A percentile compares a stretch with the other conserved stretches of the same genome.
phyloP scores from a whole-genome alignment of 768 basidiomycete genomes.

The Tubosaeta sp. region DNA sequence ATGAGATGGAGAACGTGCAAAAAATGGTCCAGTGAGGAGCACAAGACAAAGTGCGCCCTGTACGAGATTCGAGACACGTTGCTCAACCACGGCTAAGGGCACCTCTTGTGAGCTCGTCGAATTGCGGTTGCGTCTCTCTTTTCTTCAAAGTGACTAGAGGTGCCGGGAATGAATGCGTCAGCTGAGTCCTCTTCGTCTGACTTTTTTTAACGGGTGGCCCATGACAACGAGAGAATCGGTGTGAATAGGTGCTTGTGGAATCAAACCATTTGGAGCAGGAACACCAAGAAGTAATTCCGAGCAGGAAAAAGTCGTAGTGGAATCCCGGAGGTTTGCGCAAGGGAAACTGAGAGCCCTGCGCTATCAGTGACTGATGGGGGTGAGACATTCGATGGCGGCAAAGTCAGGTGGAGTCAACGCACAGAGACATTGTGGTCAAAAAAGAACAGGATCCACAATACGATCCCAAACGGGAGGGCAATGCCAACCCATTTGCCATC shows the following conservation, averaged over 20 bases:
- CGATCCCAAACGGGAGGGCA: constrained; percentile 83
- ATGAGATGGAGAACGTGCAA: constrained; percentile 75
- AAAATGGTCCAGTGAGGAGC: constrained; percentile 77
- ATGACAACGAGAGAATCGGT: constrained; percentile 76
- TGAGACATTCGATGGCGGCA: background rate
- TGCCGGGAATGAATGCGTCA: background rate
- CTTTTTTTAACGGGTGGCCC: constrained; percentile 41
- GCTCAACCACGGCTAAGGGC: constrained; percentile 79
- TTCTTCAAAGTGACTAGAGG: constrained; percentile 16
- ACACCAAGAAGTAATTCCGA: constrained; percentile 88
- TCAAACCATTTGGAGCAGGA: constrained; percentile 83
- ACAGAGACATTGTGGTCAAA: constrained; percentile 95
- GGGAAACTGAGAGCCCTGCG: constrained; percentile 85
- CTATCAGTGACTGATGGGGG: constrained; percentile 71
- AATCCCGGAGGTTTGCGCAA: constrained; percentile 87
- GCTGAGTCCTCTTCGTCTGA: constrained; percentile 30
- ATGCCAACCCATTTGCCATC: constrained; percentile 87
- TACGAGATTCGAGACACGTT: constrained; percentile 86
- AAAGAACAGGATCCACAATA: constrained; percentile 90
- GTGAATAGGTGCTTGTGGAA: constrained; percentile 91
- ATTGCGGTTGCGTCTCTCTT: constrained; percentile 17
- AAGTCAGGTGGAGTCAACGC: constrained; percentile 7
- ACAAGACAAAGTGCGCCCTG: constrained; percentile 79
- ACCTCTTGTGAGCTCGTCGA: constrained; percentile 39
- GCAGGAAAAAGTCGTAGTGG: constrained; percentile 85